Conservation (phyloP, 495 filamentous ascomycete species). For the Chaetomium fimeti region DNA sequence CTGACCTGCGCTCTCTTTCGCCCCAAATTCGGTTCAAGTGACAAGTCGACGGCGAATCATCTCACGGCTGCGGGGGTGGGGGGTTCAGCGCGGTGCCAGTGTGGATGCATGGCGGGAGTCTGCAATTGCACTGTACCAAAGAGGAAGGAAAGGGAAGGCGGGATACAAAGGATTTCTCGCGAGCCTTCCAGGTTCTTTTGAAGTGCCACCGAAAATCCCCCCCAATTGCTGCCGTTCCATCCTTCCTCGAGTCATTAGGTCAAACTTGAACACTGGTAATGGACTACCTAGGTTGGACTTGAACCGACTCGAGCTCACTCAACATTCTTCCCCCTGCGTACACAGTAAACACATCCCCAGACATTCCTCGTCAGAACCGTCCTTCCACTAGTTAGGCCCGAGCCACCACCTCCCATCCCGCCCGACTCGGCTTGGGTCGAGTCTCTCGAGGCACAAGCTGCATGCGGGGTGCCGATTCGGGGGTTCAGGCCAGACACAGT, state of each 20-base stretch:
- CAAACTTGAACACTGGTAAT: too few relatives aligned
- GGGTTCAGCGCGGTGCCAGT: constrained; percentile 1
- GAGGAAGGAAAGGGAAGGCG: not conserved
- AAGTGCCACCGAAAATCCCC: too few relatives aligned
- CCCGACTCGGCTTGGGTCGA: not conserved
- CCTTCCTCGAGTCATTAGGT: not conserved
- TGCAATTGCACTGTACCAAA: constrained; percentile 3
- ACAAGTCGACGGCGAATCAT: constrained; percentile 1
- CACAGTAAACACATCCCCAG: too few relatives aligned
- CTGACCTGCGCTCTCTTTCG: not conserved
- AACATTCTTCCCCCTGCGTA: too few relatives aligned
- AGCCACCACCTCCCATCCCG: not conserved
- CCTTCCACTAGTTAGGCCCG: not conserved
- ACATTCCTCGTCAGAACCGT: not conserved
- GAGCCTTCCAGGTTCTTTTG: not conserved
- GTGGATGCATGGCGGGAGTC: constrained; percentile 4
- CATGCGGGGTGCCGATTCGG: constrained; percentile 17
- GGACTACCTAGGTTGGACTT: too few relatives aligned
- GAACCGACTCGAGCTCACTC: too few relatives aligned
- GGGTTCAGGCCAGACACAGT: not conserved
- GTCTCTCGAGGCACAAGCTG: constrained; percentile 1
- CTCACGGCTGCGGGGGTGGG: not conserved
- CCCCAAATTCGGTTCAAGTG: constrained; percentile 6
- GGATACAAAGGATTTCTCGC: not conserved
- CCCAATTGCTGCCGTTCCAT: not conserved